Base-by-base conservation (phyloP, 768 basidiomycete species). In the Podaxis sp. region DNA sequence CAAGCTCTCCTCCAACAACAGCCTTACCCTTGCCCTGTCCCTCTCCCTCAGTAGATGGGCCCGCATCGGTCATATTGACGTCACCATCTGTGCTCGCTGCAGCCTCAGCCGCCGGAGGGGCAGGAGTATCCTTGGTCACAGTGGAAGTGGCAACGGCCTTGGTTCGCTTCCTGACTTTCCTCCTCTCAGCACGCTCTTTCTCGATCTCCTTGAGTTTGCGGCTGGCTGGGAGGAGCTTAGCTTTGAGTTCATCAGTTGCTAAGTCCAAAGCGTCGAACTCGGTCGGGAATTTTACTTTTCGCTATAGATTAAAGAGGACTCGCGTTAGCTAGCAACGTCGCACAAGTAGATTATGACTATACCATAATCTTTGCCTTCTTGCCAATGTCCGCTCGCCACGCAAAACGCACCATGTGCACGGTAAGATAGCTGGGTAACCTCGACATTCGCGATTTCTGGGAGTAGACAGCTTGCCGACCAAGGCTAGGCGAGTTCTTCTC, bases 361-460 rank as follows among this genome's bases (percentile, higher is more conserved):
- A 90, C 90, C 96, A 99, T 94, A 71, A 98, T 96, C 76, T 99
- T 98, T 1, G 96, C 87, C 70, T 98, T 98, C 78, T 89, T 93
- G 55, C 74, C 74, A 61, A 97, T 95, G 65, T 98, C 97, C 38
- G 84, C 79, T 62, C 93, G 79, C 97, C 97, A 99, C 58, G 88
- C 89, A 72, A 98, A 99, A 50, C 97, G 90, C 11, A 95, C 95
- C 90, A 98, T 92, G 67, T 98, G 94, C 3, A 98, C 85, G 4
- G 89, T 87, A 21, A 97, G 82, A 68, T 91, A 95, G 4, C 84
- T 73, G 0, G 97, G 97, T 11, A 98, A 77, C 21, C 95, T 84
- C 10, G 91, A 85, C 53, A 99, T 68, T 7, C 94, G 87, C 3
- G 91, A 89, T 38, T 83, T 86, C 68, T 92, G 88, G 21, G 79